Evolutionary conservation across 805 yeast species (phyloP).

Genomic region (Kluyveromyces wickerhamii): DNA sequence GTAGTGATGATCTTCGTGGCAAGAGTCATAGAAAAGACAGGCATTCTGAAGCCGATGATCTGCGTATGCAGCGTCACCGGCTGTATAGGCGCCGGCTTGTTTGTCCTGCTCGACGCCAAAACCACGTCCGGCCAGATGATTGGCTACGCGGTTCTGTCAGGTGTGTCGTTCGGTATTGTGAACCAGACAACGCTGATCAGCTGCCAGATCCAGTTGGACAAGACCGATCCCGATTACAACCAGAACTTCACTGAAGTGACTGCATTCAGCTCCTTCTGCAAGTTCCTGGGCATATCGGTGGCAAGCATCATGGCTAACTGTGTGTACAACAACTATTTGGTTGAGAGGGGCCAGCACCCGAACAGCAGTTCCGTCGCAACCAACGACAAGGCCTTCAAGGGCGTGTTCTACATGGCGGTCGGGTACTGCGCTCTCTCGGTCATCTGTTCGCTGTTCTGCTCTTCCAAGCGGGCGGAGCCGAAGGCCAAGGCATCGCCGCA

Average conservation of each 20-base stretch:
- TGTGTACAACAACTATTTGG: background rate
- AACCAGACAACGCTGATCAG: slow-evolving; percentile 30
- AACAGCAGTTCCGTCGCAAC: background rate
- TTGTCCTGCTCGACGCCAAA: slow-evolving; percentile 26
- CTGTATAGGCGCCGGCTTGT: slow-evolving; percentile 30
- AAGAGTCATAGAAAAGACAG: slow-evolving; percentile 26
- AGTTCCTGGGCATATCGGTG: slow-evolving; percentile 15
- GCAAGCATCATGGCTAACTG: background rate
- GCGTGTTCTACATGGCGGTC: background rate
- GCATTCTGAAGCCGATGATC: slow-evolving; percentile 31
- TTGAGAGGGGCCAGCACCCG: background rate
- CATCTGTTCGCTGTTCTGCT: background rate
- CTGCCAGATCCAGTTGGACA: slow-evolving; percentile 24
- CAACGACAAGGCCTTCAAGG: background rate
- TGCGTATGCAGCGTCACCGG: slow-evolving; percentile 27
- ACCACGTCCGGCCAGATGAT: slow-evolving; percentile 26
- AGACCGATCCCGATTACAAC: slow-evolving; percentile 12
- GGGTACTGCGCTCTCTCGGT: background rate
- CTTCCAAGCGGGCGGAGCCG: background rate
- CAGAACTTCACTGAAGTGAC: slow-evolving; percentile 20
- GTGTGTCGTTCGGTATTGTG: slow-evolving; percentile 31
- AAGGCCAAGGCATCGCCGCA: too few relatives aligned
- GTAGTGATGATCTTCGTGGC: slow-evolving; percentile 23
- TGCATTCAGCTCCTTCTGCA: slow-evolving; percentile 19
- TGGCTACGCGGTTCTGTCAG: slow-evolving; percentile 33